phyloP scores from a whole-genome alignment of 2,329 filamentous ascomycete species.

The Diplocarpon rosae region DNA sequence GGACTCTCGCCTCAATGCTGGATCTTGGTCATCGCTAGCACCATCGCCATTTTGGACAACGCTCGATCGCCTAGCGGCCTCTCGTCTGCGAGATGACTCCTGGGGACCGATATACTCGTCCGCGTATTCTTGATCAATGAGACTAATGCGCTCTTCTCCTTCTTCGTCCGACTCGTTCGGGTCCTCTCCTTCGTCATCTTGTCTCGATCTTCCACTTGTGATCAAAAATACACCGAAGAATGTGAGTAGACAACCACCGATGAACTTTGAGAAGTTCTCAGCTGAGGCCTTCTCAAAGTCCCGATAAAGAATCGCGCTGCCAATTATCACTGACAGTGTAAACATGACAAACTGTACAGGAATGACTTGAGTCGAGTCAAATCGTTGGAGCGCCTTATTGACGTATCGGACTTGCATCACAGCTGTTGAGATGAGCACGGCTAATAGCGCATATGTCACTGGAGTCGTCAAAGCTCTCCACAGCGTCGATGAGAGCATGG shows the following conservation, averaged over 20 bases:
- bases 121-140: slow-evolving; percentile 39
- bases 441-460: slow-evolving; percentile 76
- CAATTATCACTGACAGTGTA: slow-evolving; percentile 88
- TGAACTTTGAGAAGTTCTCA: slow-evolving; percentile 69
- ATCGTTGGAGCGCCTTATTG: slow-evolving; percentile 80
- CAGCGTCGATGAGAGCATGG: slow-evolving; percentile 82
- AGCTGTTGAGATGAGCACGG: slow-evolving; percentile 71
- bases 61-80: background rate
- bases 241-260: slow-evolving; percentile 82
- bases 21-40: slow-evolving; percentile 10
- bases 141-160: slow-evolving; percentile 52
- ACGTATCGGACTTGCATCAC: slow-evolving; percentile 97
- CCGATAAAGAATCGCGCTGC: slow-evolving; percentile 84
- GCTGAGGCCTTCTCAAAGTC: slow-evolving; percentile 80
- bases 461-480: slow-evolving; percentile 85
- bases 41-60: slow-evolving; percentile 13
- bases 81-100: slow-evolving; percentile 6
- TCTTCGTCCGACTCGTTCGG: slow-evolving; percentile 45
- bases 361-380: slow-evolving; percentile 96
- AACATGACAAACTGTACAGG: slow-evolving; percentile 97
- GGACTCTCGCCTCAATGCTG: slow-evolving; percentile 16
- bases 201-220: slow-evolving; percentile 63
- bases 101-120: slow-evolving; percentile 12
- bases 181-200: slow-evolving; percentile 50
- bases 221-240: slow-evolving; percentile 97